Evolutionary conservation across 2,329 filamentous ascomycete species (phyloP).

Genomic region (Pezicula neosporulosa): DNA sequence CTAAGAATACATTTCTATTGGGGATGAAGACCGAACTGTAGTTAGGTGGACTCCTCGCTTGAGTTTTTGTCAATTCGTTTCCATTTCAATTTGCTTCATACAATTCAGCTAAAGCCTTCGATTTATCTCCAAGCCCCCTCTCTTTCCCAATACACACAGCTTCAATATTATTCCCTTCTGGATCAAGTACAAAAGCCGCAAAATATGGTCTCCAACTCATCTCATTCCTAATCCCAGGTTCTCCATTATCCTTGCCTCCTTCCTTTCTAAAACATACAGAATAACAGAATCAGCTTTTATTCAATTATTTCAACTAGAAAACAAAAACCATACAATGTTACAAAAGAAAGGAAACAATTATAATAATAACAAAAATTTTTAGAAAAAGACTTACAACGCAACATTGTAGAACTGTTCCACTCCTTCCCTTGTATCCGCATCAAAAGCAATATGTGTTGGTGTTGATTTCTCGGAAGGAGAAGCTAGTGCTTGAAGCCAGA

Average conservation of each 20-base stretch:
- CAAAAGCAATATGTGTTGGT: conserved; percentile 14
- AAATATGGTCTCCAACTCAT: conserved; percentile 16
- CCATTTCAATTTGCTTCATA: not conserved
- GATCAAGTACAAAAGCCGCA: conserved; percentile 11
- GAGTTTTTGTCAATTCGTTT: too few species aligned
- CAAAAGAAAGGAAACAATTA: not conserved
- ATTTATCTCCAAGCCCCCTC: not conserved
- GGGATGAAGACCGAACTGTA: too few species aligned
- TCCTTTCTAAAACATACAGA: conserved; percentile 5
- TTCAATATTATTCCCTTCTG: conserved; percentile 17
- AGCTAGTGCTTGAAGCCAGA: conserved; percentile 12
- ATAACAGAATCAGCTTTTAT: not conserved
- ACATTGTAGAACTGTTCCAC: conserved; percentile 11
- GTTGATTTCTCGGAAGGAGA: conserved; percentile 3
- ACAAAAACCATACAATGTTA: too few species aligned
- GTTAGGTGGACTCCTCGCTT: too few species aligned
- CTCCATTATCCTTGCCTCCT: conserved; percentile 13
- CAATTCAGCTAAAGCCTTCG: not conserved
- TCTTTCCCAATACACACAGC: conserved; percentile 14
- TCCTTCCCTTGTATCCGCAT: conserved; percentile 7
- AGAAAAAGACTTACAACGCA: conserved; percentile 7
- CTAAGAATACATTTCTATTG: too few species aligned
- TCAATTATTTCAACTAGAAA: not conserved
- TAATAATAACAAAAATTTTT: not conserved
- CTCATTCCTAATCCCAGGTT: conserved; percentile 13